Evolutionary conservation across 495 filamentous ascomycete genomes (phyloP).

Genomic region (Penicillium salamii): DNA sequence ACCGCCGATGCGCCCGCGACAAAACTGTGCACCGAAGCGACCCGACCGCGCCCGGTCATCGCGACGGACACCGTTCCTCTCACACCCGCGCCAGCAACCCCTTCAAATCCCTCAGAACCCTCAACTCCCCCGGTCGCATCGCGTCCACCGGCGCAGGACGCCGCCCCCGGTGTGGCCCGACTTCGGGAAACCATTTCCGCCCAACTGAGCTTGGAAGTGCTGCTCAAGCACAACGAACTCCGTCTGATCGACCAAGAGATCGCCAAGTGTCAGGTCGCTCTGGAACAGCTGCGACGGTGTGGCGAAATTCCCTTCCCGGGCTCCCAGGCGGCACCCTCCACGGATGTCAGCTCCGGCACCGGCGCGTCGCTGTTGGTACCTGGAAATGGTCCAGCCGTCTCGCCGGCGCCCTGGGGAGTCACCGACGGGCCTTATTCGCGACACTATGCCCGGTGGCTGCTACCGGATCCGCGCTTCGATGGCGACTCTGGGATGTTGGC

Average conservation of each 20-base stretch:
- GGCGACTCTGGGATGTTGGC: constrained; percentile 43
- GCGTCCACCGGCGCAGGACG: constrained; percentile 18
- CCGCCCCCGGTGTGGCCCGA: constrained; percentile 29
- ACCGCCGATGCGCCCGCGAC: constrained; percentile 33
- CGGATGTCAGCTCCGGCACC: constrained; percentile 66
- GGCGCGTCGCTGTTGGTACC: constrained; percentile 62
- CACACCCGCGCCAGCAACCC: no score
- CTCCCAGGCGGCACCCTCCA: constrained; percentile 55
- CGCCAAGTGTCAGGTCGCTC: constrained; percentile 90
- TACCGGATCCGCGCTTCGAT: constrained; percentile 86
- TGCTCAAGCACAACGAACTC: constrained; percentile 91
- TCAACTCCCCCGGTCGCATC: constrained; percentile 11
- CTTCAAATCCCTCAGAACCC: background rate
- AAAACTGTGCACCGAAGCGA: constrained; percentile 30
- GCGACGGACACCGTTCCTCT: constrained; percentile 2
- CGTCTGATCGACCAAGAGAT: constrained; percentile 94
- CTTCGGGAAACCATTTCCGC: constrained; percentile 74
- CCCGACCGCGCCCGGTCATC: constrained; percentile 4
- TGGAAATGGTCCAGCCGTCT: constrained; percentile 55
- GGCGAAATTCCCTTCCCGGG: constrained; percentile 84
- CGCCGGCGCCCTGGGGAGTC: constrained; percentile 82
- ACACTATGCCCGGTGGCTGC: constrained; percentile 92
- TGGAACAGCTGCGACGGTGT: constrained; percentile 92
- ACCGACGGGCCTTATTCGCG: constrained; percentile 87
- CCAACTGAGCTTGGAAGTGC: constrained; percentile 86